These are phyloP conservation scores for Quercus lobata DNA, from an alignment of 331 rosid species.

Conservation along the genomic window DNA sequence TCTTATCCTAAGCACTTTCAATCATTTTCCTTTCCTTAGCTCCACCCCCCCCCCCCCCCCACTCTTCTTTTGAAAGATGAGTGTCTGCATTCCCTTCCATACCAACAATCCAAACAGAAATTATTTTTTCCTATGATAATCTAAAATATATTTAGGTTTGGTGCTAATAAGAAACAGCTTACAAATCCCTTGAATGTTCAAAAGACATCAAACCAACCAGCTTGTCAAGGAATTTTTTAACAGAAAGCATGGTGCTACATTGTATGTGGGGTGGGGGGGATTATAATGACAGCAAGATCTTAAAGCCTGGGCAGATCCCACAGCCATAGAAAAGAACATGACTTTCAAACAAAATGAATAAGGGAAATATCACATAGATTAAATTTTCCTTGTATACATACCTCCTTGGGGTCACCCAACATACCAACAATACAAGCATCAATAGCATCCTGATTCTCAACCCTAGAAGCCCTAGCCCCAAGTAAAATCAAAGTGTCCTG, in stretches of 20 bases:
- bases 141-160: background rate
- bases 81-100: background rate
- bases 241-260: background rate
- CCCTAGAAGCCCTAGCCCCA: slow-evolving; percentile 90
- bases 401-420: slow-evolving; percentile 97
- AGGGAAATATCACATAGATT: background rate
- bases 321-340: background rate
- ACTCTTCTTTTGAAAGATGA: too few relatives aligned
- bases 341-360: background rate
- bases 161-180: background rate
- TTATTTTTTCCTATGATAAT: background rate
- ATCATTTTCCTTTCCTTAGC: background rate
- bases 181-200: background rate
- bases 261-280: background rate
- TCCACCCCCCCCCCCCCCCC: too few relatives aligned
- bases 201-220: background rate
- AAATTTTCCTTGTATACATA: background rate
- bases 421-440: slow-evolving; percentile 95
- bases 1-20: background rate
- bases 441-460: slow-evolving; percentile 93
- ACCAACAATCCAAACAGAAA: background rate
- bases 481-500: slow-evolving; percentile 51
- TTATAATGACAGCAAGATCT: background rate
- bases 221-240: background rate
- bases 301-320: background rate